Conservation (phyloP, 2,329 filamentous ascomycete species). For the Sporothrix sp. region DNA sequence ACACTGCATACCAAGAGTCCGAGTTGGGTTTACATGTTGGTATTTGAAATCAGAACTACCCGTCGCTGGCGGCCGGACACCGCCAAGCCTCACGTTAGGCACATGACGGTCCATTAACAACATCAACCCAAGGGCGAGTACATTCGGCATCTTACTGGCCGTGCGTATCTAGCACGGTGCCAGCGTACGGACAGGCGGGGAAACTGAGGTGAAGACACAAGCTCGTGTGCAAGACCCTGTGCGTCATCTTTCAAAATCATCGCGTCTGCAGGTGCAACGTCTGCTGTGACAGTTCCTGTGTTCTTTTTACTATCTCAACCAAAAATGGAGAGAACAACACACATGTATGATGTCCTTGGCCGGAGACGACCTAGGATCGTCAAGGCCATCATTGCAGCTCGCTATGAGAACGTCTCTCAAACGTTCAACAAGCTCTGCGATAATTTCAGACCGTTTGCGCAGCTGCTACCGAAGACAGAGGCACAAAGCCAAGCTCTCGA, state of each 20-base stretch:
- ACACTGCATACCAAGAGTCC: no score
- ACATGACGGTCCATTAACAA: no score
- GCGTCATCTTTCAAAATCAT: no score
- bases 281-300: no score
- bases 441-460: constrained; percentile 6
- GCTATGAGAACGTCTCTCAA: constrained; percentile 14
- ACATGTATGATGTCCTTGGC: constrained; percentile 15
- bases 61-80: neutral
- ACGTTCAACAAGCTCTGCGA: constrained; percentile 13
- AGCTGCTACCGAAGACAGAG: constrained; percentile 9
- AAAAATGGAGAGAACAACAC: constrained; percentile 14
- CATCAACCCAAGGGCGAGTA: neutral
- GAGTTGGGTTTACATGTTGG: neutral
- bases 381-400: constrained; percentile 15
- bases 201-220: no score
- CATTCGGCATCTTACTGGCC: no score
- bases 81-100: no score
- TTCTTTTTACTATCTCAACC: neutral
- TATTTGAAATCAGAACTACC: neutral
- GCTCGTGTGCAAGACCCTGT: no score
- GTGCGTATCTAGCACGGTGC: no score
- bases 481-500: constrained; percentile 8
- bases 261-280: no score
- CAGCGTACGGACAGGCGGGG: no score
- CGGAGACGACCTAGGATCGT: constrained; percentile 4